Evolutionary conservation across 2,329 filamentous ascomycete genomes (phyloP), one percentile per base, ranked within the genome.

Genomic region (Scytalidium sp.): DNA sequence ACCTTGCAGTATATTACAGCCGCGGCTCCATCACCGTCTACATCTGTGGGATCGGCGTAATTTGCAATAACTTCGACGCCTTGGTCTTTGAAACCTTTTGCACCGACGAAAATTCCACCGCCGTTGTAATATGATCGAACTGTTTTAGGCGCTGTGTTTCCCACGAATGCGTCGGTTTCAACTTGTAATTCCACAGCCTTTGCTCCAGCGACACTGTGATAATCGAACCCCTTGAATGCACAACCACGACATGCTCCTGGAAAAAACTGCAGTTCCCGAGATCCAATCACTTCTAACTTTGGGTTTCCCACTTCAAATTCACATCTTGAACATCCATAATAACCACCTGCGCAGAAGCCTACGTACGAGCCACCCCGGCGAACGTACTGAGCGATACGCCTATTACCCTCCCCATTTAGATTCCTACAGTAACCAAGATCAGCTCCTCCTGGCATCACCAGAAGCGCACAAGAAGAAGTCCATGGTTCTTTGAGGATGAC

Each of bases 401-500:
- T 80, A 67, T 97, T 99, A 1, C 93, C 94, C 46, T 84, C 77
- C 29, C 94, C 94, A 66, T 97, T 94, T 55, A 99, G 79, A 2
- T 83, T 84, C 22, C 88, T 84, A 68, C 92, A 96, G 69, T 97
- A 99, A 45, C 88, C 90, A 46, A 95, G 76, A 64, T 99, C 94
- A n/a, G 90, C 93, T 25, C 94, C 94, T 19, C 94, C 94, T 1
- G 94, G 94, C 46, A 99, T 83, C 2, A 97, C 92, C 6, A 99
- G 79, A 9, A 97, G 79, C 0, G 91, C 90, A 66, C 93, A 97
- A 2, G 90, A 87, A 3, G 87, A 74, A 1, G 84, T 79, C 94
- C 94, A 99, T 11, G 94, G 94, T 67, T 99, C 94, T 57, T 92
- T 91, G 63, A 96, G 76, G 50, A 99, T 75, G 56, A 87, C 83